Percentiles rank a stretch among this genome's conserved stretches.
Conservation (phyloP, 495 filamentous ascomycete species). For the Bombardia bombarda region DNA sequence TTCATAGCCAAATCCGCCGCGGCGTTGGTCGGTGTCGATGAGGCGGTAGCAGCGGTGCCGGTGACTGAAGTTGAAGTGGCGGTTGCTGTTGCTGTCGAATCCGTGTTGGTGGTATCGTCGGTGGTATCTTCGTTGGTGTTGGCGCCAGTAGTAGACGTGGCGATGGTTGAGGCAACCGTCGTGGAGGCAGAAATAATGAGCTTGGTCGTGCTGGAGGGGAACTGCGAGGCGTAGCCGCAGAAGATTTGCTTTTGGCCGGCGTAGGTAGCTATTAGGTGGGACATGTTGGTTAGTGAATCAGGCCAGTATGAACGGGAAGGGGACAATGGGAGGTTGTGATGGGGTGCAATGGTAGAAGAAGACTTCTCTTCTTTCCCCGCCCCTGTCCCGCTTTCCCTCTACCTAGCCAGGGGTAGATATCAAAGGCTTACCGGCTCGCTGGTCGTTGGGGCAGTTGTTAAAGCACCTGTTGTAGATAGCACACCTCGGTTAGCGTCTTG, state of each 20-base stretch:
- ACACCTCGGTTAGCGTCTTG: neutral
- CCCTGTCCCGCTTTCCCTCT: too few species aligned
- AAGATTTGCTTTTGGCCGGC: constrained; percentile 31
- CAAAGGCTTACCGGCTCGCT: constrained; percentile 14
- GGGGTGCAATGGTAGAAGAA: too few species aligned
- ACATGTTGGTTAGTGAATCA: neutral
- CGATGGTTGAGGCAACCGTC: constrained; percentile 8
- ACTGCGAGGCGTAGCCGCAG: constrained; percentile 32
- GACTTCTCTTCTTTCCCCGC: too few species aligned
- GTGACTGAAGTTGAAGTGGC: constrained; percentile 12
- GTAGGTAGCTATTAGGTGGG: neutral
- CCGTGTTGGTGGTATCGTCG: constrained; percentile 9
- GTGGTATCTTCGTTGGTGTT: constrained; percentile 1
- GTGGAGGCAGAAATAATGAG: constrained; percentile 1
- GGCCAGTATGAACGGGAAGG: too few species aligned
- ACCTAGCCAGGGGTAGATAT: too few species aligned
- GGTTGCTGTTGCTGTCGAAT: neutral
- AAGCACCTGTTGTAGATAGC: constrained; percentile 26
- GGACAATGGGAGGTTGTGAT: too few species aligned
- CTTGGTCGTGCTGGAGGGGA: constrained; percentile 17
- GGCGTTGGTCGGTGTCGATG: constrained; percentile 18
- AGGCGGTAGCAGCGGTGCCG: constrained; percentile 12
- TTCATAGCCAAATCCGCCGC: constrained; percentile 26
- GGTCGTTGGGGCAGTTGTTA: constrained; percentile 42
- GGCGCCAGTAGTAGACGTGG: constrained; percentile 1